Evolutionary conservation across 257 asterid species (phyloP).

Genomic region (Catharanthus roseus): DNA sequence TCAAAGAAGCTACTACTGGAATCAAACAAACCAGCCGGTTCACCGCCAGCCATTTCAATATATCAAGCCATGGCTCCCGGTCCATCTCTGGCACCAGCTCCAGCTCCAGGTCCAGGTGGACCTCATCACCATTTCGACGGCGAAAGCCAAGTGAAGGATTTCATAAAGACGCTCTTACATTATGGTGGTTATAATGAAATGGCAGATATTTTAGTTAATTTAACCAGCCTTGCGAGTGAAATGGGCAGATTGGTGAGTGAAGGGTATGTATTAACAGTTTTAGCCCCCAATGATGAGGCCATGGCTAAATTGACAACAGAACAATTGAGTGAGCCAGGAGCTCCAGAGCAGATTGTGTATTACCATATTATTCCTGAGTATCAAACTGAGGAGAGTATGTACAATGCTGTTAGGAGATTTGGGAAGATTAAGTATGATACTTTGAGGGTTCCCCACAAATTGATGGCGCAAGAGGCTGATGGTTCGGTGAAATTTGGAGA

Average conservation of each 20-base stretch:
- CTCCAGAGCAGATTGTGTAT: constrained; percentile 31
- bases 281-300: constrained; percentile 35
- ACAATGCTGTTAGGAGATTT: constrained; percentile 28
- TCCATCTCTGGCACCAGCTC: constrained; percentile 30
- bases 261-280: constrained; percentile 27
- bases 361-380: constrained; percentile 30
- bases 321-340: constrained; percentile 30
- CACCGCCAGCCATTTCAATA: constrained; percentile 21
- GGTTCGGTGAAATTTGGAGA: constrained; percentile 32
- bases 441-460: constrained; percentile 21
- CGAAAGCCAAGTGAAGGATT: constrained; percentile 26
- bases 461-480: constrained; percentile 30
- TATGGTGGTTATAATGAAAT: constrained; percentile 30
- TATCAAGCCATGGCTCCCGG: constrained; percentile 30
- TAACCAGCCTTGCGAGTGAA: constrained; percentile 25
- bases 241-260: constrained; percentile 28
- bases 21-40: constrained; percentile 8
- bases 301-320: constrained; percentile 30
- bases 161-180: constrained; percentile 26
- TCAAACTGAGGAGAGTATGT: constrained; percentile 35
- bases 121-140: constrained; percentile 32
- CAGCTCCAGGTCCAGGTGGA: constrained; percentile 34
- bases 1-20: background rate
- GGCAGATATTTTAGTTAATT: constrained; percentile 27
- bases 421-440: constrained; percentile 26